Evolutionary conservation across 1,139 yeast genomes (phyloP).

Genomic region (Nakaseomyces kungkrabaensis): DNA sequence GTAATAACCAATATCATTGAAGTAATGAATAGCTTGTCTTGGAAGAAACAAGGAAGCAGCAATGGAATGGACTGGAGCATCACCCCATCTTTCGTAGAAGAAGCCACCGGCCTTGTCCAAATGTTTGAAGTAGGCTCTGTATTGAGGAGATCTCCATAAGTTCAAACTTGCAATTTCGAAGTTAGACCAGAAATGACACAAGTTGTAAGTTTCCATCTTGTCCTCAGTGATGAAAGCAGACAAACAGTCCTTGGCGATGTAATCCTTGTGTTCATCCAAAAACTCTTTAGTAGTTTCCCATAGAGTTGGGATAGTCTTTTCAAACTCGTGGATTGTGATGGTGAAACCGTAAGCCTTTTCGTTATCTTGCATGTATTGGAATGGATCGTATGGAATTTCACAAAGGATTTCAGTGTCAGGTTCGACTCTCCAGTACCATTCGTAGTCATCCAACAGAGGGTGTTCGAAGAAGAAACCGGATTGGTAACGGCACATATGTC

Average conservation of each 20-base stretch:
- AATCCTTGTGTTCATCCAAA: slow-evolving; percentile 53
- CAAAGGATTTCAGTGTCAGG: slow-evolving; percentile 71
- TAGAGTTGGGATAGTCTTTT: slow-evolving; percentile 64
- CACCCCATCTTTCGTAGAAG: slow-evolving; percentile 90
- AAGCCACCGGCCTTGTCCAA: slow-evolving; percentile 78
- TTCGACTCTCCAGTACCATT: slow-evolving; percentile 94
- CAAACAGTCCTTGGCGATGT: slow-evolving; percentile 54
- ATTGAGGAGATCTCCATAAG: slow-evolving; percentile 68
- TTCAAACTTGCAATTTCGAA: slow-evolving; percentile 69
- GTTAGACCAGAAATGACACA: slow-evolving; percentile 85
- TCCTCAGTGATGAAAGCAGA: slow-evolving; percentile 64
- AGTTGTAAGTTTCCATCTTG: slow-evolving; percentile 55
- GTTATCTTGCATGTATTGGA: slow-evolving; percentile 73
- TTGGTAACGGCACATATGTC: slow-evolving; percentile 90
- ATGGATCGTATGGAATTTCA: slow-evolving; percentile 73
- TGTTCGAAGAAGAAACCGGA: slow-evolving; percentile 87
- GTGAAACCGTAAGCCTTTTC: slow-evolving; percentile 69
- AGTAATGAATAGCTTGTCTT: slow-evolving; percentile 58
- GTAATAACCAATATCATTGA: slow-evolving; percentile 56
- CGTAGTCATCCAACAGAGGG: slow-evolving; percentile 57
- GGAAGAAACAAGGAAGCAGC: slow-evolving; percentile 69
- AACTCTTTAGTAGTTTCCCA: slow-evolving; percentile 73
- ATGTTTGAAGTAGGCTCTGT: slow-evolving; percentile 54
- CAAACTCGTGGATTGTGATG: slow-evolving; percentile 74
- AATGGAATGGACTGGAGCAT: slow-evolving; percentile 82